Evolutionary conservation across 2,329 filamentous ascomycete genomes (phyloP).

Genomic region (Trichoderma breve): DNA sequence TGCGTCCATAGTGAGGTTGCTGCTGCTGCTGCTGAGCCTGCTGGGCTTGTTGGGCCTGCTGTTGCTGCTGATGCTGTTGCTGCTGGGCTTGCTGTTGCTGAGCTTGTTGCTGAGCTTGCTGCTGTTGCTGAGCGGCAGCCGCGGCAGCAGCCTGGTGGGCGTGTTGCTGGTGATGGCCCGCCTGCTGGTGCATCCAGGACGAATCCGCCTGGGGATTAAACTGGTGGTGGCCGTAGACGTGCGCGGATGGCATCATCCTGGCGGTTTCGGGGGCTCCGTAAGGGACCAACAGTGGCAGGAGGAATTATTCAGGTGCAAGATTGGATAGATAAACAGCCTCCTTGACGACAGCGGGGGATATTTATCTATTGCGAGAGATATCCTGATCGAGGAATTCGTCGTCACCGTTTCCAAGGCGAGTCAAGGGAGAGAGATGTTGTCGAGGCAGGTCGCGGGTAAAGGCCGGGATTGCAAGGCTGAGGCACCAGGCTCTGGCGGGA

Average conservation of each 20-base stretch:
- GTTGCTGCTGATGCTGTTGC: constrained; percentile 22
- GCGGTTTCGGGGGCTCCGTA: constrained; percentile 18
- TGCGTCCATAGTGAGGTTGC: constrained; percentile 68
- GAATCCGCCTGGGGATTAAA: constrained; percentile 62
- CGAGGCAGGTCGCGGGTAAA: constrained; percentile 10
- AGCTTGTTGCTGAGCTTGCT: constrained; percentile 52
- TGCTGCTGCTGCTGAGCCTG: constrained; percentile 40
- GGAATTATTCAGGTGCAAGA: too few relatives aligned
- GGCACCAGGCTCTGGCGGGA: background rate
- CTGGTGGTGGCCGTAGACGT: constrained; percentile 67
- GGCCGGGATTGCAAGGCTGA: constrained; percentile 14
- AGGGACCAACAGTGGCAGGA: background rate
- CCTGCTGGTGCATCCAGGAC: constrained; percentile 67
- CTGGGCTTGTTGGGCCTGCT: constrained; percentile 55
- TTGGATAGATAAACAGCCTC: background rate
- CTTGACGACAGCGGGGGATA: background rate
- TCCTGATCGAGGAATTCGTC: background rate
- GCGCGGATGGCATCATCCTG: constrained; percentile 62
- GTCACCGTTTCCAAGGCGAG: constrained; percentile 3
- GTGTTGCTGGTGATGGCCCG: constrained; percentile 55
- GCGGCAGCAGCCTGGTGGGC: constrained; percentile 52
- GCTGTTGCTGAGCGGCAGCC: constrained; percentile 44
- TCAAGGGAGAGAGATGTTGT: constrained; percentile 14
- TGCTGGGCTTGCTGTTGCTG: constrained; percentile 62
- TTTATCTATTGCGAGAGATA: background rate